Evolutionary conservation across 306 rosid species (phyloP).

Genomic region (Quercus rubra): DNA sequence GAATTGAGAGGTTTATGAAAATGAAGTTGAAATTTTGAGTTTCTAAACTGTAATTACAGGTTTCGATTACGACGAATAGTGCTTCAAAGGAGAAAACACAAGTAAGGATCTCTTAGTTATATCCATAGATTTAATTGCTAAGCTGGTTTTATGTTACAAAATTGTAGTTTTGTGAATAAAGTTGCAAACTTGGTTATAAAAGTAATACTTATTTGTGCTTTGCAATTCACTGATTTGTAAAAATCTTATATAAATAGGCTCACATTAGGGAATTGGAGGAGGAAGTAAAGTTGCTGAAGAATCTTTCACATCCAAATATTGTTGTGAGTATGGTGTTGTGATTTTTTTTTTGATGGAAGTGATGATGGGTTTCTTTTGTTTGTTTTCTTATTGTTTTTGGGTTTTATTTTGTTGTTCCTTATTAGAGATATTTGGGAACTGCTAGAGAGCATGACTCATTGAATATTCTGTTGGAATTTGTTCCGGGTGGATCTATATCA

Average conservation of each 20-base stretch:
- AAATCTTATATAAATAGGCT: constrained; percentile 44
- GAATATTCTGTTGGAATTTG: constrained; percentile 89
- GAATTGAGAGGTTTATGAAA: background rate
- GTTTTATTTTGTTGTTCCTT: constrained; percentile 4
- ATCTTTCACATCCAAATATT: constrained; percentile 86
- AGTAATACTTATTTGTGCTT: background rate
- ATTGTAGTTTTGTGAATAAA: background rate
- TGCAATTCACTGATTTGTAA: constrained; percentile 14
- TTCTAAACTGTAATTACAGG: constrained; percentile 39
- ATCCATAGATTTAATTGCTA: background rate
- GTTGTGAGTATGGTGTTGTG: constrained; percentile 54
- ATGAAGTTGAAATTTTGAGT: background rate
- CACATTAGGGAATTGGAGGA: constrained; percentile 87
- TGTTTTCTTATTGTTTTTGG: background rate
- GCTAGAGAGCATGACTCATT: constrained; percentile 81
- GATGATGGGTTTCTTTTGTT: background rate
- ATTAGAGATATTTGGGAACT: constrained; percentile 88
- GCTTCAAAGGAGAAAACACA: constrained; percentile 82
- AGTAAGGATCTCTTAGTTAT: constrained; percentile 27
- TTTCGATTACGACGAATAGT: constrained; percentile 61
- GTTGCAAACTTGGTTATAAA: too few species aligned
- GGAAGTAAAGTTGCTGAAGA: constrained; percentile 85
- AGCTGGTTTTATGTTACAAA: background rate
- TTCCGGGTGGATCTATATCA: constrained; percentile 92
- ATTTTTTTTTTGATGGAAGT: background rate